Base-by-base conservation (phyloP, 176 grass and related monocot species). In the Pontederia crassipes region DNA sequence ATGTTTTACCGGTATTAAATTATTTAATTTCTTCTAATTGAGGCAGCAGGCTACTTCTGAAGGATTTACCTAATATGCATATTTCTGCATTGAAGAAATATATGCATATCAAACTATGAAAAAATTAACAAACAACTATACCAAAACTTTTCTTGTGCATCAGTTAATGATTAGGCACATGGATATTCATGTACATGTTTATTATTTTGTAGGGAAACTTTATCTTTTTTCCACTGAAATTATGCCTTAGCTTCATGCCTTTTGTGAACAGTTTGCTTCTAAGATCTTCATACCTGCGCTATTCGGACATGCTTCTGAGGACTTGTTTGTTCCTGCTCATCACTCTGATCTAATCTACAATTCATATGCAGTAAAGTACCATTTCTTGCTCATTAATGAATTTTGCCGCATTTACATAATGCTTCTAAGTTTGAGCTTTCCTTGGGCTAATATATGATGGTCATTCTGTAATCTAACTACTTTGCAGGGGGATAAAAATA, bases 211-310 rank as follows among this genome's bases (percentile, higher is more conserved):
- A 40, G 32, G 2, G 1, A 40, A 40, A 40, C 6, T 40, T 35
- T 40, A 40, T 40, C 20, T 24, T 40, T 40, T 40, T 40, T 40
- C 6, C 32, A 40, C 32, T 40, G 32, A 3, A 40, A 40, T 40
- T 40, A 7, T 40, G 32, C 2, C 6, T 40, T 4, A 40, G 32
- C 32, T 40, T 51, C 13, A 63, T 66, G 29, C 11, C 32, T 47
- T 62, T 55, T 70, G 20, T 18, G 57, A 56, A 6, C 84, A 98
- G 94, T 92, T 81, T 92, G 82, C 88, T 60, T 84, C 88, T 26
- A 98, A 93, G 77, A 93, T 85, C 8, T 98, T 89, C 83, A 98
- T 93, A 83, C 94, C 94, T 47, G 77, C 88, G 58, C 64, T 98
- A 72, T 98, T 93, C 83, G 94, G 94, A 35, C 94, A 98, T 74